These are phyloP conservation scores for Penicillium cosmopolitanum DNA, from an alignment of 495 filamentous ascomycete species.

Conservation along the genomic window DNA sequence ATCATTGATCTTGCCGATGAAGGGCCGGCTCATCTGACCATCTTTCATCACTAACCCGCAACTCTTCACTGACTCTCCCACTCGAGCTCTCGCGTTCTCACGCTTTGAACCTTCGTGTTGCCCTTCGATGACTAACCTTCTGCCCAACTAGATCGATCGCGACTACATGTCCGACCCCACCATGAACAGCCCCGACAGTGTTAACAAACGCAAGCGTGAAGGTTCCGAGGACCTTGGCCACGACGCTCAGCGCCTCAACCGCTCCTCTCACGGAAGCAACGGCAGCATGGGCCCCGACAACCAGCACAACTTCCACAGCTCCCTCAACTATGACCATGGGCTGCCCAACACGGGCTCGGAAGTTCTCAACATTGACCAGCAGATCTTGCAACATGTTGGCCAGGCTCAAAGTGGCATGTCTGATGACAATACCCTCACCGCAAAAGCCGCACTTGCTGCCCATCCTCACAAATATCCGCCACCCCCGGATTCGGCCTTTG, in stretches of 20 bases:
- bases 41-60: background rate
- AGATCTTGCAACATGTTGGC: constrained; percentile 54
- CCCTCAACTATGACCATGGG: constrained; percentile 47
- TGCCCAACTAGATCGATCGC: constrained; percentile 10
- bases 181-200: constrained; percentile 42
- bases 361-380: constrained; percentile 49
- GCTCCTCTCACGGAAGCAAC: constrained; percentile 51
- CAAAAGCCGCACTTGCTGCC: constrained; percentile 51
- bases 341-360: constrained; percentile 42
- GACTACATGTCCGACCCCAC: constrained; percentile 47
- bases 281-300: constrained; percentile 45
- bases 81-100: constrained; percentile 1
- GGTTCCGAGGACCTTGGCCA: constrained; percentile 47
- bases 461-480: constrained; percentile 52
- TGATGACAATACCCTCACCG: constrained; percentile 51
- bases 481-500: constrained; percentile 46
- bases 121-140: constrained; percentile 28
- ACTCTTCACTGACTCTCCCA: constrained; percentile 9
- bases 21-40: constrained; percentile 13
- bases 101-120: constrained; percentile 6
- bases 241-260: constrained; percentile 47
- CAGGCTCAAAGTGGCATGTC: constrained; percentile 47
- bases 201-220: constrained; percentile 52
- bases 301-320: constrained; percentile 45
- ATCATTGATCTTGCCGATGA: constrained; percentile 19